phyloP scores from a whole-genome alignment of 257 asterid species.

The Rauvolfia tetraphylla region DNA sequence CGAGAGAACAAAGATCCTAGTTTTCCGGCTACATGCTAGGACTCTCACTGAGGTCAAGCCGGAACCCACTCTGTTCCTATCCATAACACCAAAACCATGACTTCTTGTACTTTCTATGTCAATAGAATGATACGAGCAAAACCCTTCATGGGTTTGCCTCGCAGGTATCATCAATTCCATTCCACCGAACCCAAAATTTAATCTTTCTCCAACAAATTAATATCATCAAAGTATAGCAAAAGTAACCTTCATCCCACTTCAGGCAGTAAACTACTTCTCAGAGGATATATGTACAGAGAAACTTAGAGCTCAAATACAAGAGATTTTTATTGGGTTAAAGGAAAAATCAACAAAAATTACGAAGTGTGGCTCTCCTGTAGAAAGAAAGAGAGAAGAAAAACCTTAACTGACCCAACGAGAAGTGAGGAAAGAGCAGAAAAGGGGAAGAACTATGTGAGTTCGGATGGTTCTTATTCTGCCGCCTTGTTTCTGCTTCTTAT shows the following conservation, averaged over 20 bases:
- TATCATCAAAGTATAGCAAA: neutral
- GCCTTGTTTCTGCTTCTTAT: slow-evolving; percentile 21
- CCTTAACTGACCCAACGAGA: slow-evolving; percentile 14
- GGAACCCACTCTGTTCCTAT: slow-evolving; percentile 15
- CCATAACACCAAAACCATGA: slow-evolving; percentile 21
- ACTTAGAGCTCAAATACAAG: neutral
- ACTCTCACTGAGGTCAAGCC: slow-evolving; percentile 16
- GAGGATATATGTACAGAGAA: neutral
- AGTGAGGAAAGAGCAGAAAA: neutral
- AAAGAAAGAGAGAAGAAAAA: neutral
- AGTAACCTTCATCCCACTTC: neutral
- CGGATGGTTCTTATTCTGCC: slow-evolving; percentile 1
- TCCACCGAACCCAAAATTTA: neutral
- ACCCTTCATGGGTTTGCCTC: slow-evolving; percentile 45
- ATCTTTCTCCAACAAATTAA: slow-evolving; percentile 2
- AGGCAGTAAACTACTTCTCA: neutral
- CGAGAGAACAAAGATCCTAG: slow-evolving; percentile 5
- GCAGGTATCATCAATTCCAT: slow-evolving; percentile 60
- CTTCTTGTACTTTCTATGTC: slow-evolving; percentile 16
- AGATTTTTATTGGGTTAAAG: neutral
- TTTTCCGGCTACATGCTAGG: slow-evolving; percentile 16
- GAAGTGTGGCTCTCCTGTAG: no score
- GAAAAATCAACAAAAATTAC: neutral
- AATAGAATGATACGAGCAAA: slow-evolving; percentile 35
- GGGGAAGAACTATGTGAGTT: neutral